Evolutionary conservation across 352 stramenopile species (phyloP).

Genomic region (Pythium insidiosum): DNA sequence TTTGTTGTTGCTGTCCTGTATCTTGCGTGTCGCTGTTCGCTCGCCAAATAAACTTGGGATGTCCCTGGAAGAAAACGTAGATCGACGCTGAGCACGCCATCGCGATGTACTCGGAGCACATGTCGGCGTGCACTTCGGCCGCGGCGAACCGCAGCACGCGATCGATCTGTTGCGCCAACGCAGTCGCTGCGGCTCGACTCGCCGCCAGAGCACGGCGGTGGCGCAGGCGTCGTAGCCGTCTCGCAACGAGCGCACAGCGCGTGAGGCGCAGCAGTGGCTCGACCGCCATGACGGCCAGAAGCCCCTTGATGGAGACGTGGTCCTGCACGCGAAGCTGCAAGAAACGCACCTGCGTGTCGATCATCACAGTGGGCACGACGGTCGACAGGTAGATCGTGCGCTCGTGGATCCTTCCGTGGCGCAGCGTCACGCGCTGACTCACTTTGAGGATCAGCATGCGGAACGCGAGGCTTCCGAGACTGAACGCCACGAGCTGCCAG

Average conservation of each 20-base stretch:
- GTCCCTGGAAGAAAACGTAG: slow-evolving; percentile 13
- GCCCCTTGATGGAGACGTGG: neutral
- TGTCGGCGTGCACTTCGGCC: slow-evolving; percentile 15
- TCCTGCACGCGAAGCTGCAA: neutral
- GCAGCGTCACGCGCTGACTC: neutral
- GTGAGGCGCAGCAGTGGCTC: slow-evolving; percentile 5
- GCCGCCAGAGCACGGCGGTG: neutral
- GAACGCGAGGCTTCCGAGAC: neutral
- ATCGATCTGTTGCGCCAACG: neutral
- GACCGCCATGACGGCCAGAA: neutral
- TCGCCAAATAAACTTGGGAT: slow-evolving; percentile 17
- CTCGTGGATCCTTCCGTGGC: neutral
- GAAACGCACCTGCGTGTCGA: slow-evolving; percentile 3
- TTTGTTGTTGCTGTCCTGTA: neutral
- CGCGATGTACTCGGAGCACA: slow-evolving; percentile 33
- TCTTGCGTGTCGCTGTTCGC: too few species aligned
- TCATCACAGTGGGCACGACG: slow-evolving; percentile 2
- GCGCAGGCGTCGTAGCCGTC: neutral
- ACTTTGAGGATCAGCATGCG: neutral
- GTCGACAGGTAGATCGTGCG: neutral
- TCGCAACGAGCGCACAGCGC: too few species aligned
- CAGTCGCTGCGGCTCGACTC: neutral
- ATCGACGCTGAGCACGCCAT: slow-evolving; percentile 23
- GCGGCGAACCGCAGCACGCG: slow-evolving; percentile 7
- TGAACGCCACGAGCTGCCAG: neutral